A percentile compares a stretch with the other conserved stretches of the same genome.
These are phyloP conservation scores for Xylaria sp. DNA, from an alignment of 2,329 filamentous ascomycete genomes.

Conservation along the genomic window DNA sequence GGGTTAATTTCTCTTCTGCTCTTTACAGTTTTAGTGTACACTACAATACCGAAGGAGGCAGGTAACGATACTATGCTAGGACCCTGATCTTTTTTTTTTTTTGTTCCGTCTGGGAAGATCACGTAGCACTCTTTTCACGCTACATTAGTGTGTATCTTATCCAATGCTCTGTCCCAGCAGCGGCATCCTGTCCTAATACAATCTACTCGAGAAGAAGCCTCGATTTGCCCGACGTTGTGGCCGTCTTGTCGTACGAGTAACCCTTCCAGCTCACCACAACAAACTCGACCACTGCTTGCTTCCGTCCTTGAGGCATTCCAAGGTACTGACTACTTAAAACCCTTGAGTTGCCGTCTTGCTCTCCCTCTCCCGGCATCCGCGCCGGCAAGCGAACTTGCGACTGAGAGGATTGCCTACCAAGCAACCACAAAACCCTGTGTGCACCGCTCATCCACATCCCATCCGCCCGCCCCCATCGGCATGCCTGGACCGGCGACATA, in stretches of 20 bases:
- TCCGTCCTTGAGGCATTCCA: constrained; percentile 25
- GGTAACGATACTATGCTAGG: constrained; percentile 27
- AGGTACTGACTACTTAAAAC: constrained; percentile 24
- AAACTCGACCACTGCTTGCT: constrained; percentile 34
- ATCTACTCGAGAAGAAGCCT: constrained; percentile 1
- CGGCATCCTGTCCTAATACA: neutral
- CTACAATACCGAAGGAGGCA: constrained; percentile 33
- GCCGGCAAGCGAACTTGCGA: constrained; percentile 34
- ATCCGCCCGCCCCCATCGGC: constrained; percentile 34
- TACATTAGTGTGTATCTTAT: neutral
- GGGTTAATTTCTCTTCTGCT: constrained; percentile 26
- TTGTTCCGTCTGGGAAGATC: neutral
- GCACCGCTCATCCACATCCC: constrained; percentile 32
- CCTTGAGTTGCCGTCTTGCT: constrained; percentile 26
- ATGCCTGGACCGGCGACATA: constrained; percentile 36
- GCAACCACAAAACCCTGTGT: constrained; percentile 31
- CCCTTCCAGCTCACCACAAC: constrained; percentile 29
- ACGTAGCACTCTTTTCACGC: constrained; percentile 1
- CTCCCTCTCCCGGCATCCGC: constrained; percentile 25
- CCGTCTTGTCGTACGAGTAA: constrained; percentile 1
- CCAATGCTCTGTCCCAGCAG: too few species aligned
- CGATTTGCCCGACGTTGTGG: constrained; percentile 12
- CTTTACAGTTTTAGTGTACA: constrained; percentile 19
- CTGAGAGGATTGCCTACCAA: constrained; percentile 12
- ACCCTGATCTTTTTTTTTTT: constrained; percentile 23